Percentiles rank a stretch among this genome's conserved stretches.
These are phyloP conservation scores for Solanum pinnatisectum DNA, from an alignment of 257 asterid species.

Conservation along the genomic window DNA sequence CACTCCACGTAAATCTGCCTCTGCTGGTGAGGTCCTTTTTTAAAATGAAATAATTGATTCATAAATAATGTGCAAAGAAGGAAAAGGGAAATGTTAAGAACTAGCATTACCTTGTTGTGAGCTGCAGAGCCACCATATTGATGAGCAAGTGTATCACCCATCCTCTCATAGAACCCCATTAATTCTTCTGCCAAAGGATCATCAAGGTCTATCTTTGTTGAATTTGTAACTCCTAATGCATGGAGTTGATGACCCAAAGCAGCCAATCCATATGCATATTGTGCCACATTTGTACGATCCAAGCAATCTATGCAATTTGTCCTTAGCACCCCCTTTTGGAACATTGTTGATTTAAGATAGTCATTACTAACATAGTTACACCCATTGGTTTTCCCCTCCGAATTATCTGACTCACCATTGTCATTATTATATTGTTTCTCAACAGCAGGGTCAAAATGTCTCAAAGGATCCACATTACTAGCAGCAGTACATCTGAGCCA, in stretches of 20 bases:
- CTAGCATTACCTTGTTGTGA: slow-evolving; percentile 75
- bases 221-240: slow-evolving; percentile 56
- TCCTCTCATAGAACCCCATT: slow-evolving; percentile 85
- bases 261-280: slow-evolving; percentile 93
- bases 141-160: slow-evolving; percentile 99
- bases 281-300: slow-evolving; percentile 99
- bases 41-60: neutral
- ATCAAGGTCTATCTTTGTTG: slow-evolving; percentile 71
- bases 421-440: slow-evolving; percentile 42
- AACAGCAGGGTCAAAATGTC: slow-evolving; percentile 24
- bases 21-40: neutral
- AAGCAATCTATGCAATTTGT: slow-evolving; percentile 97
- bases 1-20: neutral
- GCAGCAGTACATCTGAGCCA: slow-evolving; percentile 41
- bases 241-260: slow-evolving; percentile 83
- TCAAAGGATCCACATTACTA: slow-evolving; percentile 28
- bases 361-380: slow-evolving; percentile 22
- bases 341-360: slow-evolving; percentile 36
- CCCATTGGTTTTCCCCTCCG: slow-evolving; percentile 32
- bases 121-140: slow-evolving; percentile 99
- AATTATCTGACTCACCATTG: slow-evolving; percentile 35
- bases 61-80: neutral
- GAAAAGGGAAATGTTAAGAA: neutral
- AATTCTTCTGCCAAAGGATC: slow-evolving; percentile 94
- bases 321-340: slow-evolving; percentile 90